Evolutionary conservation across 2,329 filamentous ascomycete genomes (phyloP), one percentile per base, ranked within the genome.

Genomic region (Alternaria sp.): DNA sequence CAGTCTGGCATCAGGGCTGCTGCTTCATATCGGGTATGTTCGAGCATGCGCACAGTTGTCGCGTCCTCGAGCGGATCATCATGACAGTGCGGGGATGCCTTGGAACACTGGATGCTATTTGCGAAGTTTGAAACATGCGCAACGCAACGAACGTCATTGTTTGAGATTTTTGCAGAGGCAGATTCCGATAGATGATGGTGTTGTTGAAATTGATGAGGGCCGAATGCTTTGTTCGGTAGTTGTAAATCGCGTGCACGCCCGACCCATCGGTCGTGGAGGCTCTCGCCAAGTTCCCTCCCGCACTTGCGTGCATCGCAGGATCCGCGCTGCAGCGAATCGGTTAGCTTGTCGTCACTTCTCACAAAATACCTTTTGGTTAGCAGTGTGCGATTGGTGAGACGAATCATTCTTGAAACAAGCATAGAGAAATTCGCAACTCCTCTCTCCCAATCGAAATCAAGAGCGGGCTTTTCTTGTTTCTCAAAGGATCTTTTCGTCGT

Each of bases 11-110:
- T 48, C 28, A 51, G 53, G 58, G 32, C 42, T 54, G 47, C 41
- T 46, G 26, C 41, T 59, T 39, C 55, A 54, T 59, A 56, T 59
- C 52, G 56, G 53, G 20, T 41, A 22, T 57, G 57, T 57, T 51
- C 24, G 57, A 60, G 57, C 54, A 60, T 60, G 57, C 47, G 53
- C 53, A 41, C 43, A 55, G 28, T 32, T 38, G 52, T 55, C 57
- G 57, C 57, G 48, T 48, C 51, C 47, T 39, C 14, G 39, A 44
- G 52, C 52, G 18, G 22, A 49, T 22, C 38, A 41, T 39, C 32
- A 34, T 30, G 24, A 55, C 34, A n/a, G 5, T 22, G 53, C 32
- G 43, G 53, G 53, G 43, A 49, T 55, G 18, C 53, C 53, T 55
- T 49, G 44, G 36, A n/a, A 51, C 44, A 44, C 46, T 30, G 36